Evolutionary conservation across 441 rosid species (phyloP).

Genomic region (Erodium texanum): DNA sequence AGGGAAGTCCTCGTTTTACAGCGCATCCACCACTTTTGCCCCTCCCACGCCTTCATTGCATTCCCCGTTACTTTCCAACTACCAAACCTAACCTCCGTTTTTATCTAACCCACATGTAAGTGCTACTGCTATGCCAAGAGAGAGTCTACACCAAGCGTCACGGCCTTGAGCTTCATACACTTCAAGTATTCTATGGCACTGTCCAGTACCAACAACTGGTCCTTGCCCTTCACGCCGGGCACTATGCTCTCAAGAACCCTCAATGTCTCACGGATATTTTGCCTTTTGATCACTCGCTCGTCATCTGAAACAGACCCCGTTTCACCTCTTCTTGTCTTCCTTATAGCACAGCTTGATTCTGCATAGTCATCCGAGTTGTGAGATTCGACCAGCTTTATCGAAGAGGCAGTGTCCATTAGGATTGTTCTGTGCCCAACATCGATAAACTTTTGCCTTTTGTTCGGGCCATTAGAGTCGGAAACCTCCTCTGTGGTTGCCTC

Average conservation of each 20-base stretch:
- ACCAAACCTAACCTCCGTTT: no score
- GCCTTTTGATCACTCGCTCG: no score
- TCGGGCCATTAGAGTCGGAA: slow-evolving; percentile 24
- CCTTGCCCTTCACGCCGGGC: slow-evolving; percentile 39
- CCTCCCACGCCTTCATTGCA: no score
- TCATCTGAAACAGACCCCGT: no score
- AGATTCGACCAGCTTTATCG: slow-evolving; percentile 14
- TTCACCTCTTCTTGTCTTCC: slow-evolving; percentile 37
- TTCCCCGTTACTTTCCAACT: no score
- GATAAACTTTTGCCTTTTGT: slow-evolving; percentile 30
- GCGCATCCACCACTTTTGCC: no score
- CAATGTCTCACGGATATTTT: slow-evolving; percentile 37
- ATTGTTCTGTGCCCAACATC: no score
- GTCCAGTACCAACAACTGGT: slow-evolving; percentile 34
- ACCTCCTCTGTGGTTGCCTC: slow-evolving; percentile 30
- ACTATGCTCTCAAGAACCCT: slow-evolving; percentile 32
- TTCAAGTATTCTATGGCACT: slow-evolving; percentile 41
- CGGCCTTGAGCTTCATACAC: slow-evolving; percentile 35
- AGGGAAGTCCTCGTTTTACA: no score
- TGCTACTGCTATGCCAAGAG: no score
- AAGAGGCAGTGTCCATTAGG: slow-evolving; percentile 22
- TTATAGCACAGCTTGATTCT: slow-evolving; percentile 22
- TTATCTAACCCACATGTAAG: no score
- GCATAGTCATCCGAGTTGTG: slow-evolving; percentile 22
- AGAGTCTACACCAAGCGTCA: slow-evolving; percentile 29